Conservation (phyloP, 2,329 filamentous ascomycete species). For the Penicillium psychrosexuale region DNA sequence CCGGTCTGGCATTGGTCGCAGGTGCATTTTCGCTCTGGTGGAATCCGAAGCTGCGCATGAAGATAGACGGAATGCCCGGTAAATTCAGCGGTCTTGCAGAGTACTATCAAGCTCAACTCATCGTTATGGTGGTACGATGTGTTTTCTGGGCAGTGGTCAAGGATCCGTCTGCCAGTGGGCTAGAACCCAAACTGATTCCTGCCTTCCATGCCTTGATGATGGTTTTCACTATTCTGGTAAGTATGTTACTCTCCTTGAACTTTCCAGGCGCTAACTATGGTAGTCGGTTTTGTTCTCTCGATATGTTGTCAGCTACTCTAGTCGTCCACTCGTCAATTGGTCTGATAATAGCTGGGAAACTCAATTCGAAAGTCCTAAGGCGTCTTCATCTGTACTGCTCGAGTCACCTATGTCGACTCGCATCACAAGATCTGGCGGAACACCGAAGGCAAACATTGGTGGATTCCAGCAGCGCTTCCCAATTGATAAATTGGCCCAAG, state of each 20-base stretch:
- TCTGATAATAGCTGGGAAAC: conserved; percentile 36
- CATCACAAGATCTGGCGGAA: conserved; percentile 12
- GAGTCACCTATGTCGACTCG: conserved; percentile 12
- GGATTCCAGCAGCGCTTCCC: conserved; percentile 35
- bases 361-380: conserved; percentile 20
- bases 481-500: conserved; percentile 40
- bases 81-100: conserved; percentile 43
- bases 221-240: conserved; percentile 40
- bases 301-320: conserved; percentile 40
- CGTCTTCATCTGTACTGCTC: conserved; percentile 15
- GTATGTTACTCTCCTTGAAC: conserved; percentile 10
- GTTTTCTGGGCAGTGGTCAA: conserved; percentile 45
- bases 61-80: conserved; percentile 42
- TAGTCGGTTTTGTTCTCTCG: conserved; percentile 41
- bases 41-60: conserved; percentile 48
- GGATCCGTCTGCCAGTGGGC: conserved; percentile 35
- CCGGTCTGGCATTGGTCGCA: conserved; percentile 40
- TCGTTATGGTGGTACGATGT: conserved; percentile 45
- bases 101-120: conserved; percentile 49
- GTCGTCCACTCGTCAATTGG: conserved; percentile 43
- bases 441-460: conserved; percentile 13
- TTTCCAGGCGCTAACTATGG: conserved; percentile 19
- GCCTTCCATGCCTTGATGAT: conserved; percentile 42
- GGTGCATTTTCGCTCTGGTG: conserved; percentile 49
- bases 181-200: conserved; percentile 30